phyloP scores from a whole-genome alignment of 345 rosid genomes.

The Dipteronia dyeriana region DNA sequence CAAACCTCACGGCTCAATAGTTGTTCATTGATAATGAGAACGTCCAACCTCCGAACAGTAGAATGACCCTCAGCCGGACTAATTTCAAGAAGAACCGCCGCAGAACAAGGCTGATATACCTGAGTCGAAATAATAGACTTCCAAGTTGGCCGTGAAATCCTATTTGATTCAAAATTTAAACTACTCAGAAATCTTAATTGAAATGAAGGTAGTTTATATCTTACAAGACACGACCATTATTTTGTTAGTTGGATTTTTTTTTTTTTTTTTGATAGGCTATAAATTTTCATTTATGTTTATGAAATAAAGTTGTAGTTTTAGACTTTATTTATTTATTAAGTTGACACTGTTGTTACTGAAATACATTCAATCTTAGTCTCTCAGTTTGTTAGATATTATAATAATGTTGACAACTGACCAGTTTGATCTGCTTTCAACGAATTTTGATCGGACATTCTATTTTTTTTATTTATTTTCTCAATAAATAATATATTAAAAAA shows the following conservation, averaged over 20 bases:
- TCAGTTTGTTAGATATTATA: too few species aligned
- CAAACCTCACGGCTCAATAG: conserved; percentile 34
- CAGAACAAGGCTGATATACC: conserved; percentile 18
- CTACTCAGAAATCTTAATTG: conserved; percentile 3
- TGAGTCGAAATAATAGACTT: conserved; percentile 18
- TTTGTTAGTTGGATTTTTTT: not conserved
- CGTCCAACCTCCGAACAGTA: conserved; percentile 28
- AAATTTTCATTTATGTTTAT: too few species aligned
- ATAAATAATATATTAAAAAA: too few species aligned
- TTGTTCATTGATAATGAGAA: conserved; percentile 30
- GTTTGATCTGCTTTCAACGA: too few species aligned
- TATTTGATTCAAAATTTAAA: not conserved
- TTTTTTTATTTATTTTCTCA: too few species aligned
- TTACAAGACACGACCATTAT: not conserved
- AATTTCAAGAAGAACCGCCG: conserved; percentile 9
- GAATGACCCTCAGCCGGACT: not conserved
- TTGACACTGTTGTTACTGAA: too few species aligned
- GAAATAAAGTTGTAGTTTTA: too few species aligned
- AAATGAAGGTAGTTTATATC: not conserved
- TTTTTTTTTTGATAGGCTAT: too few species aligned
- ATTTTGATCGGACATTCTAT: too few species aligned
- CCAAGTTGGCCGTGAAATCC: not conserved
- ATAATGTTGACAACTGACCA: too few species aligned
- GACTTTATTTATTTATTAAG: too few species aligned
- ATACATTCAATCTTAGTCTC: too few species aligned